A percentile compares a stretch with the other conserved stretches of the same genome.
Conservation (phyloP, 305 asterid species). For the Lippia alba region DNA sequence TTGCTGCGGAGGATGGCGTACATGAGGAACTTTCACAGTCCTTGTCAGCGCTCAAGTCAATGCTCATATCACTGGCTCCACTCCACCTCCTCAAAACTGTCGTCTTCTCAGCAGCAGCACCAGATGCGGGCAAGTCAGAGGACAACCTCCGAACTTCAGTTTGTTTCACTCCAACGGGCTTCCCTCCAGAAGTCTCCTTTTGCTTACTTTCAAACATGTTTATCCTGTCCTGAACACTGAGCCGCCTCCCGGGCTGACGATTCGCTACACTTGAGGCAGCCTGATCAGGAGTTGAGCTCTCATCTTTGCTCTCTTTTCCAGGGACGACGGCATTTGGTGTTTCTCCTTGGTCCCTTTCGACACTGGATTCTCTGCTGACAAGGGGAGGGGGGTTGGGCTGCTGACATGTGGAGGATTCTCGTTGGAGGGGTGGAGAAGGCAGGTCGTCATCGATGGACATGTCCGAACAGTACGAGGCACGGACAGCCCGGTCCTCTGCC, state of each 20-base stretch:
- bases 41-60: slow-evolving; percentile 78
- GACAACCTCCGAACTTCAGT: slow-evolving; percentile 76
- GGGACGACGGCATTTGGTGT: slow-evolving; percentile 37
- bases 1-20: slow-evolving; percentile 54
- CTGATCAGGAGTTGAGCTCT: slow-evolving; percentile 45
- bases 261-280: slow-evolving; percentile 42
- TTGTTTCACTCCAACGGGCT: slow-evolving; percentile 63
- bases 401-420: slow-evolving; percentile 42
- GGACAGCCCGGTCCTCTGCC: slow-evolving; percentile 58
- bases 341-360: slow-evolving; percentile 50
- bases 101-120: slow-evolving; percentile 66
- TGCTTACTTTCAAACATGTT: slow-evolving; percentile 90
- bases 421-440: slow-evolving; percentile 47
- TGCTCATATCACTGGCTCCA: slow-evolving; percentile 93
- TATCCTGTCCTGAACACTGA: slow-evolving; percentile 92
- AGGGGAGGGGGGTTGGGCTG: slow-evolving; percentile 43
- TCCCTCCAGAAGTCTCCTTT: slow-evolving; percentile 80
- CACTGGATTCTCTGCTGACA: slow-evolving; percentile 56
- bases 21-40: slow-evolving; percentile 65
- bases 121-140: slow-evolving; percentile 64
- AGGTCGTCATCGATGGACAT: slow-evolving; percentile 85
- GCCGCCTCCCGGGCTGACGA: slow-evolving; percentile 73
- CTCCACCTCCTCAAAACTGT: slow-evolving; percentile 91
- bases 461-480: slow-evolving; percentile 80
- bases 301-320: slow-evolving; percentile 53